phyloP scores from a whole-genome alignment of 495 filamentous ascomycete genomes.

The Hypoxylon fuscum region DNA sequence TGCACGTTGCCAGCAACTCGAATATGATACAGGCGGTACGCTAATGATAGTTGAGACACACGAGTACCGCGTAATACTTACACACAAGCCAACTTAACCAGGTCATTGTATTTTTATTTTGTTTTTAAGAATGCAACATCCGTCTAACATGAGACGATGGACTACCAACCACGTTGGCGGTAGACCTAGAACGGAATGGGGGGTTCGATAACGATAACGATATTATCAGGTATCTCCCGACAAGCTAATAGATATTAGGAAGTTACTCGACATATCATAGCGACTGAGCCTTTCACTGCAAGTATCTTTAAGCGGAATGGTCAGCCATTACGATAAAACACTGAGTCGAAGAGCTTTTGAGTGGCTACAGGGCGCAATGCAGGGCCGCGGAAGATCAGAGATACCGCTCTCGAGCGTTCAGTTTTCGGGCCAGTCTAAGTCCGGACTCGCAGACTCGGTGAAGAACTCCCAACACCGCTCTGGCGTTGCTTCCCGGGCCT shows the following conservation, averaged over 20 bases:
- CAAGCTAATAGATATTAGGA: not conserved
- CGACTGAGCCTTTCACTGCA: not conserved
- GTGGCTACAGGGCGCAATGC: no score
- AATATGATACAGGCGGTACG: not conserved
- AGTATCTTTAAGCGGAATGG: not conserved
- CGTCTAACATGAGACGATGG: slow-evolving; percentile 11
- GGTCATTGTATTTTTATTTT: slow-evolving; percentile 1
- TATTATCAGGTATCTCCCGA: not conserved
- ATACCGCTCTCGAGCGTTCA: not conserved
- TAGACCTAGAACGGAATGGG: slow-evolving; percentile 5
- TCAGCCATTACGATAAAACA: not conserved
- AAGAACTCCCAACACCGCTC: slow-evolving; percentile 6
- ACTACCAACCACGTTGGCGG: slow-evolving; percentile 11
- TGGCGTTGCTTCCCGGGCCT: not conserved
- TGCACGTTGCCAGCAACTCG: not conserved
- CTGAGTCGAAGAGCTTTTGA: no score
- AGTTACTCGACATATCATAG: not conserved
- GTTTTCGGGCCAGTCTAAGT: slow-evolving; percentile 13
- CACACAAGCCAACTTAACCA: slow-evolving; percentile 16
- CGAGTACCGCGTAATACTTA: slow-evolving; percentile 18
- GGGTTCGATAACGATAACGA: not conserved
- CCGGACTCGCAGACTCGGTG: slow-evolving; percentile 30
- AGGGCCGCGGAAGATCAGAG: no score
- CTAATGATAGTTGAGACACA: not conserved
- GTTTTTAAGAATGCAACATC: slow-evolving; percentile 4